phyloP scores from a whole-genome alignment of 2,329 filamentous ascomycete genomes.

The Nemania serpens region DNA sequence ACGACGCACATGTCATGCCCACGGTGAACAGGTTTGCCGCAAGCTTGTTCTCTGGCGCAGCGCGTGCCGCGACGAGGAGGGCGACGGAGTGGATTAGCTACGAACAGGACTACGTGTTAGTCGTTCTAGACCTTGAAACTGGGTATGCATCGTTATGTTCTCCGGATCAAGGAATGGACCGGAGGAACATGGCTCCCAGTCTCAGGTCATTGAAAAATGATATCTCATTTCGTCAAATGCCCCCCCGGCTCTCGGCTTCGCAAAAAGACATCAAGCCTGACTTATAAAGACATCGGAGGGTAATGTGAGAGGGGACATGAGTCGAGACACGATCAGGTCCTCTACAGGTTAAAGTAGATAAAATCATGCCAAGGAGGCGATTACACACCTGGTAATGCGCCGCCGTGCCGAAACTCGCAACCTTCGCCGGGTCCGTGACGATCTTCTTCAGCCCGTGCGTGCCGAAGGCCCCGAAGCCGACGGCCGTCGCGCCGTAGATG shows the following conservation, averaged over 20 bases:
- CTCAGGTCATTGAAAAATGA: too few species aligned
- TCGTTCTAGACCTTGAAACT: too few species aligned
- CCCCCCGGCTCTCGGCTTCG: too few species aligned
- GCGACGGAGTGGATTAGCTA: slow-evolving; percentile 67
- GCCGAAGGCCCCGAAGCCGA: slow-evolving; percentile 68
- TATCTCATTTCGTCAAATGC: too few species aligned
- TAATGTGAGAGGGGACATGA: too few species aligned
- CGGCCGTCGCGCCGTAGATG: slow-evolving; percentile 64
- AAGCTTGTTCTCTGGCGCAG: slow-evolving; percentile 58
- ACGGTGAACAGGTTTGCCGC: slow-evolving; percentile 64
- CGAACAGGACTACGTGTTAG: neutral
- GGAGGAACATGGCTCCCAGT: too few species aligned
- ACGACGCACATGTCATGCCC: slow-evolving; percentile 57
- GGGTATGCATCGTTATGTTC: neutral
- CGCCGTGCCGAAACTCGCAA: slow-evolving; percentile 67
- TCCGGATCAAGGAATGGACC: too few species aligned
- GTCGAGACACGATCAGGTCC: too few species aligned
- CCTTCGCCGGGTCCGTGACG: slow-evolving; percentile 60
- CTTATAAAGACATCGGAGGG: too few species aligned
- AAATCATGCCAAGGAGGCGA: too few species aligned
- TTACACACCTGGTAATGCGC: slow-evolving; percentile 69
- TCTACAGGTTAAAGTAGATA: too few species aligned
- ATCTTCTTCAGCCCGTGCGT: slow-evolving; percentile 68
- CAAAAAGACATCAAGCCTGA: too few species aligned
- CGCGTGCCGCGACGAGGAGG: slow-evolving; percentile 59